Base-by-base conservation (phyloP, 2,329 filamentous ascomycete species). In the Fusarium lyarnte region DNA sequence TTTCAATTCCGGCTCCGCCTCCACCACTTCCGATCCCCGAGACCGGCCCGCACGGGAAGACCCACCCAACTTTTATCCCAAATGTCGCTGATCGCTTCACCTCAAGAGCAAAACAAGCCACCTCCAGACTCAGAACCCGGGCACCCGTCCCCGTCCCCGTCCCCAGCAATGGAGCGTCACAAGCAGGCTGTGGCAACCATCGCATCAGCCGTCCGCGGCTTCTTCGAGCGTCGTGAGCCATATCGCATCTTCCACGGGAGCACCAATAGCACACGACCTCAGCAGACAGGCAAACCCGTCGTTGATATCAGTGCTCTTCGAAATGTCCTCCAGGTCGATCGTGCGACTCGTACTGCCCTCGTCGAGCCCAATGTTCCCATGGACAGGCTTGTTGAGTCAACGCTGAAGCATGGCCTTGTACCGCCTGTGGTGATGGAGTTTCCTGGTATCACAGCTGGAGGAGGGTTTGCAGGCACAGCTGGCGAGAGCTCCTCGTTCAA, bases 241-340 rank as follows among this genome's bases (percentile, higher is more conserved):
- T 94, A 93, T 81, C 87, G 92, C 23, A 92, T 94, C 77, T 92
- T 90, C 74, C 92, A 94, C 81, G 93, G 93, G 66, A 90, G 91
- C 2, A 94, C 92, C 17, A 94, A 93, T 82, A 93, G 89, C 80
- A 94, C 93, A 38, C 90, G 93, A 17, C 86, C 85, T 13, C 81
- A 84, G 38, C 84, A 84, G 45, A 81, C 80, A 38, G 78, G 80
- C 23, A 85, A 86, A 77, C 87, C 87, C 75, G 87, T 89, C 29
- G 85, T 95, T 63, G 91, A 94, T 79, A 94, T 91, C 49, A 91
- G 90, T 79, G 76, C 79, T 6, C 86, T 95, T n/a, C 86, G 84
- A 72, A 86, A 88, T 79, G 87, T 95, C 21, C 83, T 95, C 17
- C 80, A 84, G 8, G 82, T 95, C 52, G 87, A 94, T 75, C 78